Base-by-base conservation (phyloP, 2,329 filamentous ascomycete genomes). In the Didymella lethalis region DNA sequence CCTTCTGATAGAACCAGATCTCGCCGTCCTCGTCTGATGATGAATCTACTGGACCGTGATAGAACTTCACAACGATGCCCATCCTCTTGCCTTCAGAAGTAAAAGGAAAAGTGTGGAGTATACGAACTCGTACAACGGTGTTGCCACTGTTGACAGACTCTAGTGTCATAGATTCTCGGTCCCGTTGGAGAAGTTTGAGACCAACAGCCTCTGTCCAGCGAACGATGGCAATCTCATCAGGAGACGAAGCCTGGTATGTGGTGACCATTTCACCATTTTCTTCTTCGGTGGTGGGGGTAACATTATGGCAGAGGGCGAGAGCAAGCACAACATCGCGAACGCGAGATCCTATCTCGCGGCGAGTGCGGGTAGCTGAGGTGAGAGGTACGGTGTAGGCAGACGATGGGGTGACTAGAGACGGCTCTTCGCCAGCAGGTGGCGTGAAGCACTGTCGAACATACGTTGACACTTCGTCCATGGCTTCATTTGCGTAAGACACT, bases 1-100 rank as follows among this genome's bases (percentile, higher is more conserved):
- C 95, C 78, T 99, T 99, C 72, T 99, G 93, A 73, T 94, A 98
- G 79, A 99, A 99, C 91, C 94, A 97, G 29, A 98, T 94, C 72
- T 98, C 94, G 14, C 90, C 88, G 46, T 83, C 83, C 1, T 84
- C 81, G 2, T 83, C 74, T 0, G 79, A 69, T 2, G 84, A 79
- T 1, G 82, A 81, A 3, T 65, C 63, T 18, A 66, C 59, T 0
- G 74, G 62, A 2, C 74, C 73, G 16, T 73, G 74, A 28, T 88
- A 83, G 71, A 98, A 97, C 66, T 93, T 90, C 20, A 97, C 92
- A 61, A 99, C 89, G 59, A 99, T 94, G 10, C 96, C 95, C 95
- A 99, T 99, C 51, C 95, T 88, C 79, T 99, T 99, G 66, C 94
- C 94, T 65, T 98, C 95, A 0, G 93, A 97, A 0, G 95, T 99